Conservation (phyloP, 2,329 filamentous ascomycete species). For the Epichloe coenophiala region DNA sequence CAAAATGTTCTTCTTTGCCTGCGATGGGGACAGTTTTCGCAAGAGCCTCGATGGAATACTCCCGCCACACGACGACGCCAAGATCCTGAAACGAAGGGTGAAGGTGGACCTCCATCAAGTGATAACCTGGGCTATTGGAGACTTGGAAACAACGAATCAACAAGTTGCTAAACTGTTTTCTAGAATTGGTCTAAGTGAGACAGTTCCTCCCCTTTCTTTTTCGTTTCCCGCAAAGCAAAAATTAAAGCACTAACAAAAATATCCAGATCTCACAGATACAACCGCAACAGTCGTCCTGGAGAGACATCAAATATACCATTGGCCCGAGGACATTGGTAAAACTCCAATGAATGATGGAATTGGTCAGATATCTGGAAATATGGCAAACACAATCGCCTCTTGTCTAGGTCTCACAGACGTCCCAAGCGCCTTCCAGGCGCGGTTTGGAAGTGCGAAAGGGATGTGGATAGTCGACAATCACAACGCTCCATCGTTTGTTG, state of each 20-base stretch:
- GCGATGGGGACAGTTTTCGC: slow-evolving; percentile 31
- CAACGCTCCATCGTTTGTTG: slow-evolving; percentile 10
- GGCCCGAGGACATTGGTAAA: slow-evolving; percentile 20
- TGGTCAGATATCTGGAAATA: slow-evolving; percentile 45
- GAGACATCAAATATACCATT: slow-evolving; percentile 29
- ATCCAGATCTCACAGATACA: slow-evolving; percentile 38
- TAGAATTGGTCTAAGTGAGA: slow-evolving; percentile 38
- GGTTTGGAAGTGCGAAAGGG: slow-evolving; percentile 62
- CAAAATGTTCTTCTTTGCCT: slow-evolving; percentile 39
- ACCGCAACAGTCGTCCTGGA: slow-evolving; percentile 31
- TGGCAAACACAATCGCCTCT: slow-evolving; percentile 39
- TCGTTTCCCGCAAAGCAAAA: not conserved
- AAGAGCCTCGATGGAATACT: slow-evolving; percentile 2
- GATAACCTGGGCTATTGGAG: slow-evolving; percentile 38
- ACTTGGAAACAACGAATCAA: slow-evolving; percentile 30
- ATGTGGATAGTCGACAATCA: slow-evolving; percentile 51
- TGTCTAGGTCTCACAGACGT: slow-evolving; percentile 36
- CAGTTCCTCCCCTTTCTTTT: not conserved
- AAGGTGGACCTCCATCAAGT: slow-evolving; percentile 27
- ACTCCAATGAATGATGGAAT: slow-evolving; percentile 56
- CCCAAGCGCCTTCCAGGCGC: slow-evolving; percentile 54
- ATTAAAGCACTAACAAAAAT: slow-evolving; percentile 1
- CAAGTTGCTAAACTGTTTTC: slow-evolving; percentile 44
- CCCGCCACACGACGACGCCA: slow-evolving; percentile 14
- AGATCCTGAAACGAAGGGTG: slow-evolving; percentile 11